These are phyloP conservation scores for Xanthoconium separans DNA, from an alignment of 1,284 basidiomycete species.

Conservation along the genomic window DNA sequence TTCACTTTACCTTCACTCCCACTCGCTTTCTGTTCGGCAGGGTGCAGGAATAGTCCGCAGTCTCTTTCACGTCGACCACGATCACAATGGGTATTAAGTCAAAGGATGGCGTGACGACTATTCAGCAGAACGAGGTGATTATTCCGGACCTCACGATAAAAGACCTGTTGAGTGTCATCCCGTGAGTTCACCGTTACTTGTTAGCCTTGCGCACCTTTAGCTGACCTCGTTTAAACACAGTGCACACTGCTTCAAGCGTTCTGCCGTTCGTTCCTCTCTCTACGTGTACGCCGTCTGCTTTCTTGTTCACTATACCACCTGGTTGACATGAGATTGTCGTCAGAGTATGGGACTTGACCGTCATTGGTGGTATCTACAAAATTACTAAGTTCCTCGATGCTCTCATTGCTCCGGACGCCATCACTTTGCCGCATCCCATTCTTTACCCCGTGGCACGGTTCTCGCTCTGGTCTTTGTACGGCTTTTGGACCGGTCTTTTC, in stretches of 20 bases:
- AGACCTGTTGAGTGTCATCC: conserved; percentile 85
- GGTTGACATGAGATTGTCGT: conserved; percentile 12
- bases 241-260: conserved; percentile 91
- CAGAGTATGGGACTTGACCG: conserved; percentile 74
- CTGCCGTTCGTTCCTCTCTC: conserved; percentile 77
- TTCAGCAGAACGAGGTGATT: conserved; percentile 62
- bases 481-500: conserved; percentile 83
- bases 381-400: conserved; percentile 68
- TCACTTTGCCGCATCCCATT: conserved; percentile 61
- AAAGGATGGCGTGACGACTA: conserved; percentile 29
- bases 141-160: conserved; percentile 86
- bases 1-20: background rate
- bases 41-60: conserved; percentile 9
- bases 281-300: conserved; percentile 60
- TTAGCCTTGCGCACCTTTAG: background rate
- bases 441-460: conserved; percentile 67
- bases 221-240: conserved; percentile 38
- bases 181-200: conserved; percentile 50
- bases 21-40: background rate
- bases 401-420: conserved; percentile 52
- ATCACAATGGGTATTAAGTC: conserved; percentile 22
- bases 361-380: conserved; percentile 73
- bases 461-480: conserved; percentile 81
- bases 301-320: conserved; percentile 21
- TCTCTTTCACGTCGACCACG: conserved; percentile 9